A percentile compares a stretch with the other conserved stretches of the same genome.
Evolutionary conservation across 78 protist genomes (phyloP).

Genomic region (Trichosphaerium sp.): DNA sequence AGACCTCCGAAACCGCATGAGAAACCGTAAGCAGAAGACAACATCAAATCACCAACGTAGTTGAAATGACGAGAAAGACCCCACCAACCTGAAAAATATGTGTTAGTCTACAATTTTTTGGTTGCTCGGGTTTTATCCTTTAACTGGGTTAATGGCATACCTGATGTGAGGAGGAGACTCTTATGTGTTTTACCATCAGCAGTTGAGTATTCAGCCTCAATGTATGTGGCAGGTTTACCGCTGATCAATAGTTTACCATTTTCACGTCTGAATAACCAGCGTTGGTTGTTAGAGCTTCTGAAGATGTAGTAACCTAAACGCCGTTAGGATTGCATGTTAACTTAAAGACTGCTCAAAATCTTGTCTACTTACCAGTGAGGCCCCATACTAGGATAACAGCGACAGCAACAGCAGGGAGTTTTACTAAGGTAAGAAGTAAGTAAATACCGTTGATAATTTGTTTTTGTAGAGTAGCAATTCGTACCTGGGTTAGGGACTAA

Average conservation of each 20-base stretch:
- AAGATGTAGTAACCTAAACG: slow-evolving; percentile 50
- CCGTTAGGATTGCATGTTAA: too few relatives aligned
- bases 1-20: slow-evolving; percentile 19
- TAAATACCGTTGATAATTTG: too few relatives aligned
- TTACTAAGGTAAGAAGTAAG: too few relatives aligned
- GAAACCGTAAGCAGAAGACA: slow-evolving; percentile 38
- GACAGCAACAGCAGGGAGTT: too few relatives aligned
- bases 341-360: too few relatives aligned
- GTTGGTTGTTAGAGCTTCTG: slow-evolving; percentile 59
- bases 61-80: slow-evolving; percentile 78
- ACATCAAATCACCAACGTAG: slow-evolving; percentile 66
- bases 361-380: too few relatives aligned
- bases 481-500: slow-evolving; percentile 27
- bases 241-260: slow-evolving; percentile 11
- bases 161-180: background rate
- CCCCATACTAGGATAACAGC: too few relatives aligned
- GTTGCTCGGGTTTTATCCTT: too few relatives aligned
- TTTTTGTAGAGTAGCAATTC: too few relatives aligned
- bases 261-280: slow-evolving; percentile 42
- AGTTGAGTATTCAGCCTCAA: background rate
- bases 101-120: too few relatives aligned
- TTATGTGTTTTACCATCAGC: slow-evolving; percentile 3
- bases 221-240: slow-evolving; percentile 22
- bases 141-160: too few relatives aligned
- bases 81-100: slow-evolving; percentile 82